These are phyloP conservation scores for Diutina scorzettiae DNA, from an alignment of 1,139 yeast genomes.

Conservation along the genomic window DNA sequence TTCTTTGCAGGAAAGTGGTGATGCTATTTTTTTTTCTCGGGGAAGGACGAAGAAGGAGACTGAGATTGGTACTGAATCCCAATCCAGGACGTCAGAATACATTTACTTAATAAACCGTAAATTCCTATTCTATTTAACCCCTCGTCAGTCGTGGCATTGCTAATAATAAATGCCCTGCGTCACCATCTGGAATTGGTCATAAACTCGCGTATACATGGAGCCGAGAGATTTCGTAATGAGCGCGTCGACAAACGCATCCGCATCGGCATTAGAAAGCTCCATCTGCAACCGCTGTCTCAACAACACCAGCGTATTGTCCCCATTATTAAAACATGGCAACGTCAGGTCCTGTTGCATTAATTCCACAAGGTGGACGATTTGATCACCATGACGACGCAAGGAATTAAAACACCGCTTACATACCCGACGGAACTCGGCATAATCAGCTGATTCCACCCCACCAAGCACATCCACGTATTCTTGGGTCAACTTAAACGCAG, in stretches of 20 bases:
- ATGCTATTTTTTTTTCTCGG: not conserved
- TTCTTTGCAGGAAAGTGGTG: not conserved
- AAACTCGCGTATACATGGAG: constrained; percentile 80
- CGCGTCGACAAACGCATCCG: constrained; percentile 66
- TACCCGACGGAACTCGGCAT: constrained; percentile 42
- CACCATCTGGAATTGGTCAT: constrained; percentile 86
- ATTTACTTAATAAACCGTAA: too few relatives aligned
- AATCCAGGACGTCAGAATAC: not conserved
- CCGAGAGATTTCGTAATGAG: constrained; percentile 75
- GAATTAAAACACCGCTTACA: constrained; percentile 65
- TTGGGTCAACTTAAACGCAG: constrained; percentile 82
- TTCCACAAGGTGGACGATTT: constrained; percentile 70
- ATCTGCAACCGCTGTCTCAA: constrained; percentile 72
- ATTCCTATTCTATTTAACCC: too few relatives aligned
- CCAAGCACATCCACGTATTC: constrained; percentile 86
- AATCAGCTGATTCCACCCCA: constrained; percentile 53
- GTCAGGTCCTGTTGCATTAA: constrained; percentile 86
- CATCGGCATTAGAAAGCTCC: constrained; percentile 60
- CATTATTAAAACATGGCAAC: constrained; percentile 85
- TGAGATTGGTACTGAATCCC: not conserved
- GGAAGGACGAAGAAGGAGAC: not conserved
- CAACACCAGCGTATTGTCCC: constrained; percentile 69
- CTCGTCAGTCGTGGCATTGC: not conserved
- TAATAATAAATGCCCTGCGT: constrained; percentile 87
- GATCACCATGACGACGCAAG: constrained; percentile 59